A percentile compares a stretch with the other conserved stretches of the same genome.
Conservation (phyloP, 192 early-diverging fungal genomes). For the Backusella sp. region DNA sequence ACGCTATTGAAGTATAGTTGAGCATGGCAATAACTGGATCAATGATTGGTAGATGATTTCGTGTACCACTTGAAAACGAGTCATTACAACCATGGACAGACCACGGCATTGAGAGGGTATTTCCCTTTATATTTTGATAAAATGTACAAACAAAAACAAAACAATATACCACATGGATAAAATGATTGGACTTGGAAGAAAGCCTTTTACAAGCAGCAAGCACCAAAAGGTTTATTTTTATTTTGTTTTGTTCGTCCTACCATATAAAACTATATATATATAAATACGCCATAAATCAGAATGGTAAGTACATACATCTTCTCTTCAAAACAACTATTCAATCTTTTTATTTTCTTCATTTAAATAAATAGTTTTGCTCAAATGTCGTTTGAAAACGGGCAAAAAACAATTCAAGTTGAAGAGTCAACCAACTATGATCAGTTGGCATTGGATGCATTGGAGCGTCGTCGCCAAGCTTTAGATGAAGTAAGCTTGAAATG, state of each 20-base stretch:
- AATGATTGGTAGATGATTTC: not conserved
- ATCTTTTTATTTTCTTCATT: not conserved
- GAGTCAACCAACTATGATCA: not conserved
- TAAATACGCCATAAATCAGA: not conserved
- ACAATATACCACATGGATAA: not conserved
- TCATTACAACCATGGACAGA: not conserved
- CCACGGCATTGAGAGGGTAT: not conserved
- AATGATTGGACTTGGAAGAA: not conserved
- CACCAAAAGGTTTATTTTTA: not conserved
- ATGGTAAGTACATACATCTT: not conserved
- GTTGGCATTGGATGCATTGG: not conserved
- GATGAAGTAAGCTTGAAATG: conserved; percentile 19
- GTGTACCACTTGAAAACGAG: not conserved
- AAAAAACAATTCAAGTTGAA: not conserved
- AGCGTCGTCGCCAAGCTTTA: conserved; percentile 22
- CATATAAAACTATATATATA: not conserved
- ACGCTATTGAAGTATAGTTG: not conserved
- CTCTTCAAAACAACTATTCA: not conserved
- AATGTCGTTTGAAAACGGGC: conserved; percentile 4
- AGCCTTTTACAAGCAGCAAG: not conserved
- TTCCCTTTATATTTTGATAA: not conserved
- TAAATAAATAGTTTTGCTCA: not conserved
- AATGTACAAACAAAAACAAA: not conserved
- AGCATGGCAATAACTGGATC: not conserved
- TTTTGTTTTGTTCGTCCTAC: not conserved